phyloP scores from a whole-genome alignment of 2,329 filamentous ascomycete species.

The Emergomyces orientalis region DNA sequence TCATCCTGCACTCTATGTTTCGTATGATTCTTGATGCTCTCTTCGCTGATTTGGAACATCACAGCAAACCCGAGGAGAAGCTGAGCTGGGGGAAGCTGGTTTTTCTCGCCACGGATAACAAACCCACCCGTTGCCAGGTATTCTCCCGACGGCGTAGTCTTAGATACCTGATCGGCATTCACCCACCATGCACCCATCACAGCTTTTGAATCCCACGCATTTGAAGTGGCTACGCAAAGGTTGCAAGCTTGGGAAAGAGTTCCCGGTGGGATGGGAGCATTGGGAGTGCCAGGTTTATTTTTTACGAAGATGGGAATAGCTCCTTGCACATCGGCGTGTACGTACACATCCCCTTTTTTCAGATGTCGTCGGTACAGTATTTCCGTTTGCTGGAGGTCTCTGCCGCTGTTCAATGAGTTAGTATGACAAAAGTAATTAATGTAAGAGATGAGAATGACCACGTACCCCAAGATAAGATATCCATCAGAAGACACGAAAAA shows the following conservation, averaged over 20 bases:
- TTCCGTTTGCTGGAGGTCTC: constrained; percentile 83
- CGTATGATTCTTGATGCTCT: constrained; percentile 70
- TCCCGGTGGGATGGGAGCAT: constrained; percentile 82
- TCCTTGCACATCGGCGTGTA: constrained; percentile 80
- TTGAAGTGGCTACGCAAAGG: constrained; percentile 73
- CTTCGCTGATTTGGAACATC: constrained; percentile 79
- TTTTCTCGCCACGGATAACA: constrained; percentile 75
- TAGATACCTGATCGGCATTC: constrained; percentile 78
- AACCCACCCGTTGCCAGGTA: constrained; percentile 72
- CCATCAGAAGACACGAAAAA: constrained; percentile 96
- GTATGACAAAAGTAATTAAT: not conserved
- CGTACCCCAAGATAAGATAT: constrained; percentile 70
- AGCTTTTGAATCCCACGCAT: constrained; percentile 92
- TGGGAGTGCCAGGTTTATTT: constrained; percentile 66
- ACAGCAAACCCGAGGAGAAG: constrained; percentile 79
- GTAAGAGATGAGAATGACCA: constrained; percentile 5
- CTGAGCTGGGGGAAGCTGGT: constrained; percentile 78
- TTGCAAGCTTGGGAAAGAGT: constrained; percentile 86
- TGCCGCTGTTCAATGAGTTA: constrained; percentile 43
- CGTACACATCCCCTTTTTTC: constrained; percentile 81
- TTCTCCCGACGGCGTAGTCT: constrained; percentile 69
- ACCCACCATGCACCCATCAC: constrained; percentile 97
- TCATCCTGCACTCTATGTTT: constrained; percentile 55
- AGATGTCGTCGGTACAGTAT: constrained; percentile 81
- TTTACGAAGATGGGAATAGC: constrained; percentile 83